Evolutionary conservation across 805 yeast genomes (phyloP).

Genomic region (Hanseniaspora lindneri): DNA sequence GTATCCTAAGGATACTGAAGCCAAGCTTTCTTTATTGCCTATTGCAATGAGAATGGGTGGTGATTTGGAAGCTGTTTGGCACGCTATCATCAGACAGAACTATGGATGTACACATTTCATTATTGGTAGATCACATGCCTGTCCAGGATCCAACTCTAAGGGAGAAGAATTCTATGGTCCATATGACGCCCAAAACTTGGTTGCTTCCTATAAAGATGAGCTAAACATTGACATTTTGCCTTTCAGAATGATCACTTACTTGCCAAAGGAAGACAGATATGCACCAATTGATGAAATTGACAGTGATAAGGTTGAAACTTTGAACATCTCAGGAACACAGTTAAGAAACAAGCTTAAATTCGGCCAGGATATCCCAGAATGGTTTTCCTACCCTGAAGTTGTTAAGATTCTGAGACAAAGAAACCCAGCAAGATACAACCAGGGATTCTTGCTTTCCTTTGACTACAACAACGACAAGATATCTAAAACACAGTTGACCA

Average conservation of each 20-base stretch:
- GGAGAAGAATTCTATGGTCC: slow-evolving; percentile 96
- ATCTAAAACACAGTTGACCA: slow-evolving; percentile 54
- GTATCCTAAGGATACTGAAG: slow-evolving; percentile 80
- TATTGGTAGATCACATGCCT: slow-evolving; percentile 97
- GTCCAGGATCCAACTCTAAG: slow-evolving; percentile 79
- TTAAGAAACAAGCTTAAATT: slow-evolving; percentile 75
- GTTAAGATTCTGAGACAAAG: slow-evolving; percentile 81
- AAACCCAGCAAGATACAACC: slow-evolving; percentile 81
- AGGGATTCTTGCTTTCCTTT: slow-evolving; percentile 74
- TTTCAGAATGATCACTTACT: slow-evolving; percentile 90
- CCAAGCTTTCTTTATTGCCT: slow-evolving; percentile 75
- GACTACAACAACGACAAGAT: slow-evolving; percentile 37
- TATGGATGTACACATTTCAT: slow-evolving; percentile 95
- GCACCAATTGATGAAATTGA: slow-evolving; percentile 91
- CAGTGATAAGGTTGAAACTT: slow-evolving; percentile 55
- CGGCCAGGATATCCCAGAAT: slow-evolving; percentile 82
- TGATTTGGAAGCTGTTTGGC: slow-evolving; percentile 97
- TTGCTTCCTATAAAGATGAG: slow-evolving; percentile 62
- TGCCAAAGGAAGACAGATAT: slow-evolving; percentile 89
- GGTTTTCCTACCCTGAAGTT: slow-evolving; percentile 97
- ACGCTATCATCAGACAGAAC: slow-evolving; percentile 89
- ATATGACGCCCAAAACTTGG: slow-evolving; percentile 87
- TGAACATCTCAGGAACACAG: slow-evolving; percentile 91
- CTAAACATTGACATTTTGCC: slow-evolving; percentile 85
- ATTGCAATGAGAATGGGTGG: slow-evolving; percentile 99